Base-by-base conservation (phyloP, 148 eudicot species). In the Vaccinium darrowii region DNA sequence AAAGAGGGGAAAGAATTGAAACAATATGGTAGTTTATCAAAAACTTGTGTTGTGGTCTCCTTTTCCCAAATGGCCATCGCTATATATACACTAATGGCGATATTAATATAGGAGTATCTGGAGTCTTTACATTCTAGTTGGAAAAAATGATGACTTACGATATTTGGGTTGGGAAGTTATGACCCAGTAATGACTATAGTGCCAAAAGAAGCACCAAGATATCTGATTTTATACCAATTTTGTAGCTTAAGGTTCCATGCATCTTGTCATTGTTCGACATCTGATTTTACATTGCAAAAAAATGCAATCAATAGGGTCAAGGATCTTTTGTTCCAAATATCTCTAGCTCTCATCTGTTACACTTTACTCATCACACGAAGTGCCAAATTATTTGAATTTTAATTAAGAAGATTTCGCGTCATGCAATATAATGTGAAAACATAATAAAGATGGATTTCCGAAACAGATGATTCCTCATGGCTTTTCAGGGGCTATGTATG, bases 1-100 rank as follows among this genome's bases (percentile, higher is more conserved):
- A 85, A 81, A 69, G 75, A 57, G 69, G 73, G 84, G 73, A 72
- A 81, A 84, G 52, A n/a, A 62, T 63, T 51, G 4, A 47, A 57
- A 47, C 18, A 1, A 73, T 71, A 73, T 49, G 84, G 84, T 69
- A 79, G 63, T 82, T 69, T 84, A 74, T 72, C 19, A 25, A 69
- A 23, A 5, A 15, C 19, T 16, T 57, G 13, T 56, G 63, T 71
- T 47, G 73, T 33, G 51, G 36, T 49, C 18, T 43, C 10, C 30
- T 53, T 78, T 19, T 76, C 56, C 56, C 77, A 79, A 67, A 53
- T 80, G 83, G 71, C 54, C 78, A 21, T 52, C 52, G 56, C 50
- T 73, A 85, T 85, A 69, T 85, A 85, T 80, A 80, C 84, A 56
- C 67, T 54, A 27, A 47, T 60, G n/a, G 84, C 2, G 84, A 81